Evolutionary conservation across 2,329 filamentous ascomycete genomes (phyloP), one percentile per base, ranked within the genome.

Genomic region (Sporothrix brunneoviolacea): DNA sequence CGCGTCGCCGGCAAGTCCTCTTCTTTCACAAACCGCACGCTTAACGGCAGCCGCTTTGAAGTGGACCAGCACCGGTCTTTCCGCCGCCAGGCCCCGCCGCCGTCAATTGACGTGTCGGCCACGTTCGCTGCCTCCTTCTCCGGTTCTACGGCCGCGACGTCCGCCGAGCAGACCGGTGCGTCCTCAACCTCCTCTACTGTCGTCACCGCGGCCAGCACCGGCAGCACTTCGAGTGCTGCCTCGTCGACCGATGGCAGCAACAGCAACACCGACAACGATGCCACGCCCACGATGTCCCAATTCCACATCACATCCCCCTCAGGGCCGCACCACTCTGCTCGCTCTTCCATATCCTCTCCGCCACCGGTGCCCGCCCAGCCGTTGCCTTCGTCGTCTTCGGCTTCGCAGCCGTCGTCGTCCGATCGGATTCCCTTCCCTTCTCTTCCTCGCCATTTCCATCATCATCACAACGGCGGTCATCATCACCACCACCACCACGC

Each of bases 81-180:
- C 59, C 81, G 90, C 57, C 79, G 91, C 61, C 87, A 93, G 64
- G 83, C 86, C 27, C 88, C 89, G 58, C 90, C 91, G 44, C 87
- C 90, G 4, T 86, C 83, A 30, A 91, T 94, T 63, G 86, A 91
- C 61, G 87, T 91, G 18, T 82, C 87, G 16, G 68, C 79, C 69
- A 64, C 72, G 65, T 62, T 78, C 65, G 65, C 69, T 16, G 68
- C 79, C 69, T 64, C 72, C 65, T 62, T 78, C 65, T 65, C 69
- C 65, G 68, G 66, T 58, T 35, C 47, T 18, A 18, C 24, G 60
- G 33, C 40, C 27, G 2, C 16, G 60, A 12, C 75, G 63, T 61
- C 72, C 27, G 42, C n/a, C 7, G 38, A 41, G 10, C 32, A 18
- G 8, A 15, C 38, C 8, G 35, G n/a, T 16, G 22, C 42, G 1